Percentiles rank a stretch among this genome's conserved stretches.
Conservation (phyloP, 345 rosid species). For the Orychophragmus violaceus region DNA sequence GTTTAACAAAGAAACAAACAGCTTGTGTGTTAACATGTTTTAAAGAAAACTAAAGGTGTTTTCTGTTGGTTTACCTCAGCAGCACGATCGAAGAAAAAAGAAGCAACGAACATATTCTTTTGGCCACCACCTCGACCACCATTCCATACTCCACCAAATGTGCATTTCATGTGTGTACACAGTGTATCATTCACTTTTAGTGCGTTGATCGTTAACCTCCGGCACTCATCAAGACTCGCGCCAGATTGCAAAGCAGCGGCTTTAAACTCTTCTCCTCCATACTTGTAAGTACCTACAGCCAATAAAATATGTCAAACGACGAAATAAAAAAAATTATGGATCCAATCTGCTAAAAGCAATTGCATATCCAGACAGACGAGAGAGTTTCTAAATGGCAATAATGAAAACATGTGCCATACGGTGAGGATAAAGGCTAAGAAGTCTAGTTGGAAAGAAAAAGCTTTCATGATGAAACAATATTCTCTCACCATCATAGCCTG, state of each 20-base stretch:
- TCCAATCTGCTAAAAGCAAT: neutral
- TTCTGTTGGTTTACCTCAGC: conserved; percentile 59
- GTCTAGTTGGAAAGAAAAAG: neutral
- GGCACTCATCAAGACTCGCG: conserved; percentile 65
- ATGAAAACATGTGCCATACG: neutral
- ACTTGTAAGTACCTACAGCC: conserved; percentile 56
- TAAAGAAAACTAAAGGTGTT: neutral
- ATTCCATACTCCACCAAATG: conserved; percentile 96
- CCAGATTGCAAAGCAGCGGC: conserved; percentile 58
- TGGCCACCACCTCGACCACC: conserved; percentile 99
- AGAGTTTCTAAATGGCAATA: neutral
- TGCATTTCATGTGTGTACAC: conserved; percentile 84
- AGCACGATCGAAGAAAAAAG: conserved; percentile 96
- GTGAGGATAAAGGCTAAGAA: neutral
- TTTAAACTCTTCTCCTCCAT: conserved; percentile 60
- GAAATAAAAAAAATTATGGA: neutral
- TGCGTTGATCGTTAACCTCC: conserved; percentile 60
- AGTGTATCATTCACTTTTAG: conserved; percentile 77
- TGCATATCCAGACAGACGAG: neutral
- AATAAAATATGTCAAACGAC: neutral
- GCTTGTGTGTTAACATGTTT: neutral
- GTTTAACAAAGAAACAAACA: neutral
- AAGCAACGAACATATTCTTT: conserved; percentile 84
- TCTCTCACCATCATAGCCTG: conserved; percentile 71
- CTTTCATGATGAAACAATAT: neutral